Conservation (phyloP, 2,329 filamentous ascomycete genomes). For the Fusarium sp. region DNA sequence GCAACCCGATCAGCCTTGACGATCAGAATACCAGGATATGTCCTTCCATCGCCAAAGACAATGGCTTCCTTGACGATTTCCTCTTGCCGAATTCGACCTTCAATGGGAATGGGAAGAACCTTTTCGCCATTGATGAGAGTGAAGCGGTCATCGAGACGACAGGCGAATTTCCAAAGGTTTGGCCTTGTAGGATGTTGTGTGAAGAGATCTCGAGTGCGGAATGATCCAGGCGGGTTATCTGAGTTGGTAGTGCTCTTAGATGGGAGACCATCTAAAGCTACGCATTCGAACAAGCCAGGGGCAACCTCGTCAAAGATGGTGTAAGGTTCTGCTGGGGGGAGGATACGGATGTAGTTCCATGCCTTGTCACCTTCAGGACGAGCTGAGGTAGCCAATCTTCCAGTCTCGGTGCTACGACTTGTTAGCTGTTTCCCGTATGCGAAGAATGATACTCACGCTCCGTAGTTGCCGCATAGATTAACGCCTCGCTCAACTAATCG, state of each 20-base stretch:
- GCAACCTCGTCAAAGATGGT: conserved; percentile 43
- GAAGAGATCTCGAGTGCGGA: conserved; percentile 56
- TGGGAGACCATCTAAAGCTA: conserved; percentile 50
- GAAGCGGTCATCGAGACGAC: conserved; percentile 56
- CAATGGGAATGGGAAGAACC: conserved; percentile 56
- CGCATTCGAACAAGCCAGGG: conserved; percentile 48
- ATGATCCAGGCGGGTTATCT: conserved; percentile 55
- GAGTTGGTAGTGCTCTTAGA: conserved; percentile 49
- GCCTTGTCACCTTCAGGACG: conserved; percentile 40
- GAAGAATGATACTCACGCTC: conserved; percentile 52
- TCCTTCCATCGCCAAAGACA: conserved; percentile 64
- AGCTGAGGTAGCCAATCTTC: conserved; percentile 40
- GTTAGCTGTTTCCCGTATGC: not conserved
- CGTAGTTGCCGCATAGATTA: conserved; percentile 65
- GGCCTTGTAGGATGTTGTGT: conserved; percentile 52
- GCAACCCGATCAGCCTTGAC: conserved; percentile 57
- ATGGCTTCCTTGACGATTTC: conserved; percentile 63
- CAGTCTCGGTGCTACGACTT: conserved; percentile 36
- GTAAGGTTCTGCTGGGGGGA: conserved; percentile 32
- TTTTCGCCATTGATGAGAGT: conserved; percentile 60
- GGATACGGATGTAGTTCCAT: conserved; percentile 48
- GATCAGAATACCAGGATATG: conserved; percentile 62
- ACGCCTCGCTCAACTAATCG: conserved; percentile 61
- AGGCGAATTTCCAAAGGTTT: conserved; percentile 56
- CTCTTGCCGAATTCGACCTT: conserved; percentile 63